Conservation (phyloP, 345 rosid species). For the Limnanthes douglasii region DNA sequence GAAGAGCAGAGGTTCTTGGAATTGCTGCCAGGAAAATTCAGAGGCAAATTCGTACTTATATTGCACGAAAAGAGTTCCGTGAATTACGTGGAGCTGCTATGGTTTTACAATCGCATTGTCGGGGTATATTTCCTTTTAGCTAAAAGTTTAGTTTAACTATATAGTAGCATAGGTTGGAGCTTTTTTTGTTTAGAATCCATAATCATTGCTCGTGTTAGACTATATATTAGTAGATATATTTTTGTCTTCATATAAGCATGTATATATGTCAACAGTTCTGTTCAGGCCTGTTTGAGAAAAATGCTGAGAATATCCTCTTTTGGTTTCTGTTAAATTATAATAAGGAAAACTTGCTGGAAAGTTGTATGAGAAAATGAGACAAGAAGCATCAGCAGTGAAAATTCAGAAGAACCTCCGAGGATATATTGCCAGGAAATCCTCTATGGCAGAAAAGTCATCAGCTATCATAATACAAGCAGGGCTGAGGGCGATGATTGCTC, state of each 20-base stretch:
- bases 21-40: conserved; percentile 93
- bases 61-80: conserved; percentile 75
- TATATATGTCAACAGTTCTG: background rate
- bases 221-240: background rate
- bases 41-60: conserved; percentile 72
- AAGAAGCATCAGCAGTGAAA: conserved; percentile 81
- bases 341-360: conserved; percentile 79
- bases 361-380: conserved; percentile 61
- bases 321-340: conserved; percentile 7
- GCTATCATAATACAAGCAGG: conserved; percentile 72
- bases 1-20: conserved; percentile 97
- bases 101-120: conserved; percentile 62
- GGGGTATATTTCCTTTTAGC: conserved; percentile 36
- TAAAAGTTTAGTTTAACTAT: no score
- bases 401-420: conserved; percentile 76
- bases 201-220: conserved; percentile 2
- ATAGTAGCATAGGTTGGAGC: no score
- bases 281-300: background rate
- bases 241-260: background rate
- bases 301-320: conserved; percentile 9
- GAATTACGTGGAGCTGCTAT: conserved; percentile 70
- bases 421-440: conserved; percentile 52
- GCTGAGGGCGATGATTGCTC: conserved; percentile 89
- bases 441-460: conserved; percentile 30
- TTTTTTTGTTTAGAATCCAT: background rate